These are phyloP conservation scores for Talaromyces sp. DNA, from an alignment of 2,329 filamentous ascomycete species.

Conservation along the genomic window DNA sequence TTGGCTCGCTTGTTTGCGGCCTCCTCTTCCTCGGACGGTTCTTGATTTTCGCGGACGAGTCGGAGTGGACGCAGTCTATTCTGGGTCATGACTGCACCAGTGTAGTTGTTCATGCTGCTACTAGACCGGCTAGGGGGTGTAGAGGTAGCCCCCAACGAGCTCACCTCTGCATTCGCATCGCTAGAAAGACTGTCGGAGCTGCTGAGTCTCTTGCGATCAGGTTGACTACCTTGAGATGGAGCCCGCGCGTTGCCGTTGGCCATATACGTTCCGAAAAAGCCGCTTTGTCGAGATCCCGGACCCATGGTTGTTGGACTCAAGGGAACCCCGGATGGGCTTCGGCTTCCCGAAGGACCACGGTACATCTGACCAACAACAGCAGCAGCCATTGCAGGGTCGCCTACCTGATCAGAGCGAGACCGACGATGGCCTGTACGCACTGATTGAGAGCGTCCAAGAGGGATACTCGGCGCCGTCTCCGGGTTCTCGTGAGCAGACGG, in stretches of 20 bases:
- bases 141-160: constrained; percentile 46
- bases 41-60: constrained; percentile 74
- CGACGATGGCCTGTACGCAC: constrained; percentile 44
- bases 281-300: constrained; percentile 39
- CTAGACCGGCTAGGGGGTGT: constrained; percentile 62
- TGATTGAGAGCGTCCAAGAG: constrained; percentile 42
- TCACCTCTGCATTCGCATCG: constrained; percentile 45
- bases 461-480: constrained; percentile 48
- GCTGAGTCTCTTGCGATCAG: constrained; percentile 53
- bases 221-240: constrained; percentile 50
- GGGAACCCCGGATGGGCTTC: constrained; percentile 47
- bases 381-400: constrained; percentile 51
- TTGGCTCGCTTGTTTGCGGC: constrained; percentile 46
- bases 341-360: constrained; percentile 55
- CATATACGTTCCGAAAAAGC: constrained; percentile 46
- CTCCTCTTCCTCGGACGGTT: constrained; percentile 43
- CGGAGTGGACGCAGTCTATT: constrained; percentile 81
- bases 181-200: constrained; percentile 62
- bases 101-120: constrained; percentile 66
- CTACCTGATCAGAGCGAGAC: constrained; percentile 49
- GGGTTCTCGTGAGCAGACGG: constrained; percentile 46
- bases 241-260: constrained; percentile 54
- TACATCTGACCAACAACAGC: constrained; percentile 88
- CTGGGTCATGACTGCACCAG: constrained; percentile 58
- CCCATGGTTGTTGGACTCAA: constrained; percentile 52